phyloP scores from a whole-genome alignment of 2,329 filamentous ascomycete species.

The Leptographium radiaticola region DNA sequence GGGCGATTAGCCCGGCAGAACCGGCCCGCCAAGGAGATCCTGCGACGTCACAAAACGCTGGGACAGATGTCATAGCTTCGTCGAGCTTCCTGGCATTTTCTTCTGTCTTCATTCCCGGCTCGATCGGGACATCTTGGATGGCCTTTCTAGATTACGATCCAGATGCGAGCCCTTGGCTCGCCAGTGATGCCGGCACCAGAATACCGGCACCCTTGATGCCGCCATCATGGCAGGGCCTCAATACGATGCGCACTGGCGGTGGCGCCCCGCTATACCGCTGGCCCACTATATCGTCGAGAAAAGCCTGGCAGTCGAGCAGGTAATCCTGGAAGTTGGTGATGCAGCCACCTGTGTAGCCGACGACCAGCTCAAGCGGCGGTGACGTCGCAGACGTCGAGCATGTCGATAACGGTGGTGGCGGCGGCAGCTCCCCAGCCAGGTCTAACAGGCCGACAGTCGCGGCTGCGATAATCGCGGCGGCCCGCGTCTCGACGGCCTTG shows the following conservation, averaged over 20 bases:
- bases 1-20: too few species aligned
- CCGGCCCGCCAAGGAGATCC: too few species aligned
- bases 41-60: too few species aligned
- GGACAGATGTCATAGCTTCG: too few species aligned
- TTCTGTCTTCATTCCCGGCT: too few species aligned
- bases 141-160: too few species aligned
- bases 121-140: too few species aligned
- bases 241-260: constrained; percentile 28
- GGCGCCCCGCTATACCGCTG: constrained; percentile 20
- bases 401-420: neutral
- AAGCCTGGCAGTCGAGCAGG: constrained; percentile 53
- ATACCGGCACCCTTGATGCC: constrained; percentile 50
- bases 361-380: constrained; percentile 43
- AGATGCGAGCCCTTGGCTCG: neutral
- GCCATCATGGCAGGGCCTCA: constrained; percentile 47
- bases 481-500: constrained; percentile 56
- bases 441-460: constrained; percentile 57
- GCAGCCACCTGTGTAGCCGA: constrained; percentile 69
- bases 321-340: constrained; percentile 71
- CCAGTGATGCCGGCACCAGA: constrained; percentile 31
- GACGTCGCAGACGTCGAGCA: neutral
- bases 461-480: constrained; percentile 61
- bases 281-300: constrained; percentile 44
- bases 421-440: constrained; percentile 51
- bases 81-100: too few species aligned